Evolutionary conservation across 768 basidiomycete genomes (phyloP).

Genomic region (Suillus brevipes): DNA sequence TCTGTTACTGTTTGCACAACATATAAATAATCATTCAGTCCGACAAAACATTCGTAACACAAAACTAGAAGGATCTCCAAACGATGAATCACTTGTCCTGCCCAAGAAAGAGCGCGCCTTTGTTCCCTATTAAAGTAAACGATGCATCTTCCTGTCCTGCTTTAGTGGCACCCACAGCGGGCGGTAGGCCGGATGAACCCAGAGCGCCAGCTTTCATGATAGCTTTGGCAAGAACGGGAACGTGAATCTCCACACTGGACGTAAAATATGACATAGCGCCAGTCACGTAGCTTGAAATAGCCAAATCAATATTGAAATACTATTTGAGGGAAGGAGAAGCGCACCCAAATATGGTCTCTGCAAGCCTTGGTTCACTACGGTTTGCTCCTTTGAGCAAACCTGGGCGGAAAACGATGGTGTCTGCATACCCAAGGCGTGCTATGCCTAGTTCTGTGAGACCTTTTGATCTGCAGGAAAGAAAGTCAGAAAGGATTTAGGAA

Average conservation of each 20-base stretch:
- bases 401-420: constrained; percentile 73
- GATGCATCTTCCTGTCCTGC: constrained; percentile 35
- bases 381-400: constrained; percentile 49
- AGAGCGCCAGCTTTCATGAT: constrained; percentile 51
- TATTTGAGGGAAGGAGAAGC: constrained; percentile 17
- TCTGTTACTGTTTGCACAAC: not conserved
- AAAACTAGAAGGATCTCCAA: not conserved
- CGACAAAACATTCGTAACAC: not conserved
- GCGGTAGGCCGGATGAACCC: constrained; percentile 50
- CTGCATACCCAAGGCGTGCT: constrained; percentile 65
- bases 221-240: constrained; percentile 54
- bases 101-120: constrained; percentile 46
- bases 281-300: constrained; percentile 35
- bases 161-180: constrained; percentile 43
- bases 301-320: not conserved
- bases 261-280: constrained; percentile 39
- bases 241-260: constrained; percentile 48
- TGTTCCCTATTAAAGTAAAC: constrained; percentile 61
- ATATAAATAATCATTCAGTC: not conserved
- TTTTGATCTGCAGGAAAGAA: constrained; percentile 52
- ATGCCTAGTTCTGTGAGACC: constrained; percentile 72
- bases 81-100: not conserved
- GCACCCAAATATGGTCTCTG: constrained; percentile 47
- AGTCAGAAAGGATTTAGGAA: not conserved
- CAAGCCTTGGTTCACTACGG: constrained; percentile 39